Base-by-base conservation (phyloP, 495 filamentous ascomycete species). In the Penicillium salamii region DNA sequence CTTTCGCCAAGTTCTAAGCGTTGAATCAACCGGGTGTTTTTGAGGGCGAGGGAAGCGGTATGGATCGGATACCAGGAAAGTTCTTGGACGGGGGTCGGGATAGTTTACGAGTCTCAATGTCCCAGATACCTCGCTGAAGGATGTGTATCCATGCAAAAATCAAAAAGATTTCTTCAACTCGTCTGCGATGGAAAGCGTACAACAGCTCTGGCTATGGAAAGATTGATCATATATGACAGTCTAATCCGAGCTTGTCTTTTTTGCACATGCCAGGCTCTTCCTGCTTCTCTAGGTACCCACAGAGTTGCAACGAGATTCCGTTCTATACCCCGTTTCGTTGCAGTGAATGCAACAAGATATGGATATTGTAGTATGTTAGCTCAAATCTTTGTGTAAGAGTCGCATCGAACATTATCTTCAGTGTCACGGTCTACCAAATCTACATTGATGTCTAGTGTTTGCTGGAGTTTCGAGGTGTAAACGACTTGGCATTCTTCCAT, bases 1-100 rank as follows among this genome's bases (percentile, higher is more conserved):
- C 83, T 71, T 99, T 99, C 83, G 75, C 72, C 79, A 97, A 97
- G 81, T 99, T 97, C 83, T 99, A 95, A 73, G 65, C 59, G 65
- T 66, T 61, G 48, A 56, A 55, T 53, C 40, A 50, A 49, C 52
- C 59, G 64, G 64, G 62, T 71, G 62, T 63, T 67, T n/a, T 63
- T 60, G 59, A 68, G 62, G 64, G 61, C 65, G 68, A 70, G 67
- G 68, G 70, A 62, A 68, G 62, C 68, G 69, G 68, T 67, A 69
- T 69, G 65, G 54, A 68, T 59, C 67, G 68, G 69, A 69, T 68
- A 70, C 65, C 65, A 57, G 55, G 59, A 60, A 68, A 59, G 66
- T 70, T 63, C 63, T 69, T 61, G 59, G 40, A 68, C 52, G 64
- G 58, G 64, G 67, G 53, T 72, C 65, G 71, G 69, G 67, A 72